Evolutionary conservation across 2,329 filamentous ascomycete species (phyloP), one percentile per base, ranked within the genome.

Genomic region (Exophiala spinifera): DNA sequence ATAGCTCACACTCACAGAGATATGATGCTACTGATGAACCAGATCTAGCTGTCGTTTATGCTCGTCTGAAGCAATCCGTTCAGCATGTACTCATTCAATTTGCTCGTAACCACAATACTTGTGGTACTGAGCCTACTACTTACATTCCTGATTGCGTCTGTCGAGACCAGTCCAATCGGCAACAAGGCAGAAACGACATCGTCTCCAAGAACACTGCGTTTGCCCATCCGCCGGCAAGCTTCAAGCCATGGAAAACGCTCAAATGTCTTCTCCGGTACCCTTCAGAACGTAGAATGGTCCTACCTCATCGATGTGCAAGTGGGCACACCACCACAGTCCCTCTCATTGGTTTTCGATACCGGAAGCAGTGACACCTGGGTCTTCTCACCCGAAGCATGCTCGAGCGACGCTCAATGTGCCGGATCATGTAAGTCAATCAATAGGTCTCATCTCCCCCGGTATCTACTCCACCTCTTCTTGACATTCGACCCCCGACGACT

Each of bases 321-420:
- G 46, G 84, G 84, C 46, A 86, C 82, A 3, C 84, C 84, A 10
- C 65, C 79, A 10, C 81, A 84, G 64, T 61, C 67, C 1, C 59
- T 86, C 31, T 74, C 76, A 15, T 71, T 86, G 57, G 81, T 84
- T 61, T 66, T 87, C 50, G 84, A 87, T 68, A 87, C 84, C 3
- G 84, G 84, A 44, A 86, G 82, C 70, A 85, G 82, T 63, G 84
- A 87, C 64, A 70, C 86, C 15, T 86, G 83, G 83, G 79, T 45
- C 3, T 45, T 45, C 42, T 20, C 42, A 10, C 28, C 28, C 25
- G 42, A 45, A 45, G 42, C 42, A 45, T 45, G 17, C 21, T 21
- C n/a, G n/a, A 19, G 21, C n/a, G 42, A 45, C 15, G 5, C 42
- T 4, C 10, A 23, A 10, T 31, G 28, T 31, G 28, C 28, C 8